Percentiles rank a stretch among this genome's conserved stretches.
Conservation (phyloP, 148 eudicot genomes). For the Spergularia marina region DNA sequence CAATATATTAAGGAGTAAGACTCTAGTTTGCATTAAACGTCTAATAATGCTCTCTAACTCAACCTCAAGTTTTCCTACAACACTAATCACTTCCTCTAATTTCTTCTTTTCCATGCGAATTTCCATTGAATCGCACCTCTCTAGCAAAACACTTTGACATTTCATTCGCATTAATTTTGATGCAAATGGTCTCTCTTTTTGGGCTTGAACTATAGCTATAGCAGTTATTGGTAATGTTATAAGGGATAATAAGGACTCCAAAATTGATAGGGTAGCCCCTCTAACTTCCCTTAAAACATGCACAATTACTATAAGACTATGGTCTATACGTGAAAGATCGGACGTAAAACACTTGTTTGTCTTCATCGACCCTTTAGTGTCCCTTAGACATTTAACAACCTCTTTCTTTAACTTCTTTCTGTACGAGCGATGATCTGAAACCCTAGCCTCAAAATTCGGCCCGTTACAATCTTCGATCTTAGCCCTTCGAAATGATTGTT, state of each 20-base stretch:
- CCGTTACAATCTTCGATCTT: conserved; percentile 6
- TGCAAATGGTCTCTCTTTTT: conserved; percentile 18
- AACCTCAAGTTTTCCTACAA: conserved; percentile 49
- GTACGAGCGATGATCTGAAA: conserved; percentile 29
- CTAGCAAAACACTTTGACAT: conserved; percentile 35
- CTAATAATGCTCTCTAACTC: conserved; percentile 62
- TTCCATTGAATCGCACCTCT: conserved; percentile 40
- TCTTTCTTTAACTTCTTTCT: conserved; percentile 59
- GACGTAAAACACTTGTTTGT: conserved; percentile 15
- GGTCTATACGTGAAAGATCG: conserved; percentile 31
- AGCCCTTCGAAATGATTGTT: conserved; percentile 39
- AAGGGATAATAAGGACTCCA: conserved; percentile 53
- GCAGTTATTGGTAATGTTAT: conserved; percentile 39
- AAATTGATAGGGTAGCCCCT: conserved; percentile 41
- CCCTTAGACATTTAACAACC: conserved; percentile 38
- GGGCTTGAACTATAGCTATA: conserved; percentile 28
- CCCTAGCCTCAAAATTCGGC: conserved; percentile 24
- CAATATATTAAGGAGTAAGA: conserved; percentile 62
- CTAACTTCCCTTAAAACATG: conserved; percentile 62
- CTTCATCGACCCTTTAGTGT: conserved; percentile 44
- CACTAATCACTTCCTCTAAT: conserved; percentile 46
- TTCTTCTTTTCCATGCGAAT: conserved; percentile 34
- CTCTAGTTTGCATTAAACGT: conserved; percentile 64
- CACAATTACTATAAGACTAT: conserved; percentile 49
- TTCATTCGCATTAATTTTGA: conserved; percentile 38